These are phyloP conservation scores for Ganoderma leucocontextum DNA, from an alignment of 1,284 basidiomycete species.

Conservation along the genomic window DNA sequence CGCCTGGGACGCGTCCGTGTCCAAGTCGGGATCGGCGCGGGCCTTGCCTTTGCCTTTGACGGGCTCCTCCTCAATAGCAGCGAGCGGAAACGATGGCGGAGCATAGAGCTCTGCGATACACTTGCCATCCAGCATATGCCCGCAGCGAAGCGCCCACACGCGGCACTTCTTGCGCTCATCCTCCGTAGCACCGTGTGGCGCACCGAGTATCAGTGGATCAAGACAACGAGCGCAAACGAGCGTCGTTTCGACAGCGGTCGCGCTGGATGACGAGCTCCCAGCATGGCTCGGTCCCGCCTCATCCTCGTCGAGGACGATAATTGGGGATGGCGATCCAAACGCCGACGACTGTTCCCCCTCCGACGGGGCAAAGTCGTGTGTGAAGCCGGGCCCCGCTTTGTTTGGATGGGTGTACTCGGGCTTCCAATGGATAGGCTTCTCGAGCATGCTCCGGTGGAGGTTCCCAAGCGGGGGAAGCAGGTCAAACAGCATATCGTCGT, in stretches of 20 bases:
- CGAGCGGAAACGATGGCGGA: constrained; percentile 42
- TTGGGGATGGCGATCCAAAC: constrained; percentile 45
- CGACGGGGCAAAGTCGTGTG: constrained; percentile 63
- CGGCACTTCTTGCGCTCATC: constrained; percentile 49
- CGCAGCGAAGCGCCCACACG: constrained; percentile 76
- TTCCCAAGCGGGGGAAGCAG: background rate
- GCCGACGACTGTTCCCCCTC: constrained; percentile 35
- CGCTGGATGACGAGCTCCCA: constrained; percentile 26
- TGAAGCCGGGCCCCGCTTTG: constrained; percentile 63
- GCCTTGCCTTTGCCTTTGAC: constrained; percentile 37
- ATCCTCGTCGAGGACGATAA: constrained; percentile 43
- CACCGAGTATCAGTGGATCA: constrained; percentile 58
- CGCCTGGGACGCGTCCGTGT: background rate
- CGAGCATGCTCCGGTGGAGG: constrained; percentile 8
- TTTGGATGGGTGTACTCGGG: constrained; percentile 69
- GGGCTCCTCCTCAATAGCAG: constrained; percentile 6
- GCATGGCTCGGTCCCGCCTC: constrained; percentile 30
- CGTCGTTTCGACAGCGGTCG: constrained; percentile 38
- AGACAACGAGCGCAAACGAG: constrained; percentile 71
- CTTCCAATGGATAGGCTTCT: constrained; percentile 49
- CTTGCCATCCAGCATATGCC: constrained; percentile 80
- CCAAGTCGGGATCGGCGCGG: constrained; percentile 15
- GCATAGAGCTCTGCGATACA: constrained; percentile 66
- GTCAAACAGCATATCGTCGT: constrained; percentile 17
- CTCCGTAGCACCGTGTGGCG: constrained; percentile 42